Evolutionary conservation across 2,329 filamentous ascomycete species (phyloP), one percentile per base, ranked within the genome.

Genomic region (Fusarium sp.): DNA sequence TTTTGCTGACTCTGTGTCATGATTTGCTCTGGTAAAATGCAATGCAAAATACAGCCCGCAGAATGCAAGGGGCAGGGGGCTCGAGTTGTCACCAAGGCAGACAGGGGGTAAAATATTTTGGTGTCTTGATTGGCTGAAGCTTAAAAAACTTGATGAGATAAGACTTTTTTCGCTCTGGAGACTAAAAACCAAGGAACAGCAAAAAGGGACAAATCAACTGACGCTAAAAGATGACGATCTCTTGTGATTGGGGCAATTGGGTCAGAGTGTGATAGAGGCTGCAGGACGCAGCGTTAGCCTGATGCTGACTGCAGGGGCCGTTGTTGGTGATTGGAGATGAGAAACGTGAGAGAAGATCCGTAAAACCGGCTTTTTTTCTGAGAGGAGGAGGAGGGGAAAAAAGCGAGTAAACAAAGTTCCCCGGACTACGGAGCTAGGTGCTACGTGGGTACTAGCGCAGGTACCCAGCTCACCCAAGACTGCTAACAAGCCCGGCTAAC

Each of bases 291-390:
- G 64, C 65, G 68, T 69, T 69, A 69, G 65, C 51, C 35, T 54
- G 47, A 53, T 70, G 56, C 62, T 70, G 54, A 71, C 68, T 71
- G 56, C 68, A 71, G 62, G 68, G 68, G 67, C 68, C 68, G 50
- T 47, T 31, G 36, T 8, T 39, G 18, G 36, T 48, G 35, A 62
- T 68, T 68, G 61, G 68, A 47, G 38, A 30, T 22, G 18, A 35
- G 38, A 45, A 22, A 57, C 36, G 39, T 28, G 42, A 28, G 30
- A 47, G 36, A 55, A 28, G n/a, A n/a, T n/a, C n/a, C n/a, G n/a
- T 41, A 39, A 28, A 28, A 24, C 20, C 7, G 33, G 33, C 24
- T 57, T 33, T 47, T 35, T 47, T 31, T 22, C 33, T 13, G 7
- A n/a, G 42, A 45, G 18, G 54, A 45, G 38, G 38, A 45, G 10